phyloP scores from a whole-genome alignment of 2,329 filamentous ascomycete species.

The Fusarium staphyleae region DNA sequence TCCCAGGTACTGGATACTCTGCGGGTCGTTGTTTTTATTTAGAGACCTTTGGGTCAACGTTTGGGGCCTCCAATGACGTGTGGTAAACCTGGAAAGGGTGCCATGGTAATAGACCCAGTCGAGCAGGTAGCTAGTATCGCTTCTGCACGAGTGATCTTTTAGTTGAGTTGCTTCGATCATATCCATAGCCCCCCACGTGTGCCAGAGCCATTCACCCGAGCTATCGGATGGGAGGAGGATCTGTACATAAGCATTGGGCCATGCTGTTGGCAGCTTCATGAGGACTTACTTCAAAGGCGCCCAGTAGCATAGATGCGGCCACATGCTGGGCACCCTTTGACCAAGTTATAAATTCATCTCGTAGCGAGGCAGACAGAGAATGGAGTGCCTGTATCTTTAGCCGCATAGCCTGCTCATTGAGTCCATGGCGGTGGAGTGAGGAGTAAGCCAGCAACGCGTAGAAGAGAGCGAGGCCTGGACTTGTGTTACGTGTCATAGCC shows the following conservation, averaged over 20 bases:
- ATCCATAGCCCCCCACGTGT: constrained; percentile 30
- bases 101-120: constrained; percentile 36
- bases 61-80: constrained; percentile 25
- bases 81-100: constrained; percentile 28
- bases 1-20: background rate
- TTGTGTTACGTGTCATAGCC: background rate
- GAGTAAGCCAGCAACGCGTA: constrained; percentile 28
- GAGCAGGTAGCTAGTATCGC: constrained; percentile 11
- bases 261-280: fast-evolving
- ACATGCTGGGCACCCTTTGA: constrained; percentile 26
- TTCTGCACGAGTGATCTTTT: background rate
- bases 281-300: constrained; percentile 28
- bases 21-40: background rate
- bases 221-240: constrained; percentile 20
- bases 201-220: constrained; percentile 33
- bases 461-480: constrained; percentile 20
- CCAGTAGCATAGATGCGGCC: constrained; percentile 33
- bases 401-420: constrained; percentile 6
- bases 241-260: background rate
- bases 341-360: background rate
- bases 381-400: constrained; percentile 30
- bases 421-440: constrained; percentile 20
- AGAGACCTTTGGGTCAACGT: background rate
- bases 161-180: constrained; percentile 19
- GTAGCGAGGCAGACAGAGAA: constrained; percentile 5